Base-by-base conservation (phyloP, 2,329 filamentous ascomycete species). In the Fusarium sp. region DNA sequence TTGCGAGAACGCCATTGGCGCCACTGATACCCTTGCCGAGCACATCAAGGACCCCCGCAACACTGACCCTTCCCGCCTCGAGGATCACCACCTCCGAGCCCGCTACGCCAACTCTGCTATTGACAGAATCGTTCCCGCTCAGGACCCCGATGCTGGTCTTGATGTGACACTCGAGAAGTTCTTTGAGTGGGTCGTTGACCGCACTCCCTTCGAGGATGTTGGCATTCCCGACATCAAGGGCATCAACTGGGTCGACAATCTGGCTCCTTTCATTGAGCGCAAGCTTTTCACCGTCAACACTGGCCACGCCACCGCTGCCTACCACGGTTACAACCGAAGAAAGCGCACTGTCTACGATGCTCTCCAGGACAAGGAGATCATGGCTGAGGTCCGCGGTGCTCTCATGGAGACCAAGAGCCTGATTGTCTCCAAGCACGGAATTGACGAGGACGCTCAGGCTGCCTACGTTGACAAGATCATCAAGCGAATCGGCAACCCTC, bases 251-350 rank as follows among this genome's bases (percentile, higher is more conserved):
- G 95, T 98, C 58, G 88, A 92, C 65, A 85, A 98, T 80, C 87
- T 99, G 28, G 85, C 89, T 74, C 95, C 95, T 55, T 99, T 94
- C 82, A 98, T 99, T 73, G 95, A 99, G 88, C 93, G 95, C 78
- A 99, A 99, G 86, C 89, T 99, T 66, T 99, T 93, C 85, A 99
- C 95, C 22, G 94, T 99, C 85, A 99, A 99, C 86, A 99, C 95
- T 22, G 91, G 93, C 53, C 95, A 99, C 76, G 95, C 95, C 58
- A 96, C 94, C 7, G 93, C 93, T 19, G 94, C 95, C 58, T 98
- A 98, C 85, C 93, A 95, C 78, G 94, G 93, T 52, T 91, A 96
- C 85, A 85, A 93, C 80, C 86, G 88, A 67, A 88, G 91, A 74
- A 94, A 96, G 84, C 84, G 86, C 73, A 96, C 91, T 59, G 92